Evolutionary conservation across 306 rosid species (phyloP), one percentile per base, ranked within the genome.

Genomic region (Prosopis cineraria): DNA sequence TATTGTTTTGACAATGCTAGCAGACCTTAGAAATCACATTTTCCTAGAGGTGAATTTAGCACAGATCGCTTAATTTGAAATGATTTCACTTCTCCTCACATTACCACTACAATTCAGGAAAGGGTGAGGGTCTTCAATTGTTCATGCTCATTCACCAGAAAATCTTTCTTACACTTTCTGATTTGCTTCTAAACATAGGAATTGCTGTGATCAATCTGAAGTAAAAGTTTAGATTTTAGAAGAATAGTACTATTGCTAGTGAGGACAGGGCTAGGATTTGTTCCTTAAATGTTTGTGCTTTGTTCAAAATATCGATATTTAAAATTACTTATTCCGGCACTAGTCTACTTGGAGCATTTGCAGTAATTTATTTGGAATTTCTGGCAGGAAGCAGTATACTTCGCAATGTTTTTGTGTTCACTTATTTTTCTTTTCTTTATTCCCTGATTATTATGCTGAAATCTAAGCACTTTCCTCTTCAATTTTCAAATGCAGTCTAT

Each of bases 401-500:
- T 69, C 34, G 52, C 48, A 40, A 31, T 22, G 39, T 70, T 64
- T 58, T 76, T 73, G 78, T 63, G 70, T 58, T 81, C 40, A 75
- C 81, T 52, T 33, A 40, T 76, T 10, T 33, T 71, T 37, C 52
- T 64, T 56, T 56, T 62, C 16, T 7, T 56, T 73, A 63, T 82
- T 37, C 70, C 74, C 30, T 74, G 20, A n/a, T 70, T 6, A 12
- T 73, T 6, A 24, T 76, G 43, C 39, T 24, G 59, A 47, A 74
- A 27, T 67, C 69, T 81, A 8, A 79, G 48, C 52, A 63, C 8
- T 68, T 66, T 25, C 55, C 30, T 34, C 64, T 62, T 75, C 39
- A 68, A 63, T 56, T 79, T 80, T 74, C 27, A 45, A 41, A 37
- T 75, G 17, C 76, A 95, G 99, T 95, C 52, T 95, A 95, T 53